Evolutionary conservation across 805 yeast species (phyloP), one percentile per base, ranked within the genome.

Genomic region (Saccharomycopsis sp.): DNA sequence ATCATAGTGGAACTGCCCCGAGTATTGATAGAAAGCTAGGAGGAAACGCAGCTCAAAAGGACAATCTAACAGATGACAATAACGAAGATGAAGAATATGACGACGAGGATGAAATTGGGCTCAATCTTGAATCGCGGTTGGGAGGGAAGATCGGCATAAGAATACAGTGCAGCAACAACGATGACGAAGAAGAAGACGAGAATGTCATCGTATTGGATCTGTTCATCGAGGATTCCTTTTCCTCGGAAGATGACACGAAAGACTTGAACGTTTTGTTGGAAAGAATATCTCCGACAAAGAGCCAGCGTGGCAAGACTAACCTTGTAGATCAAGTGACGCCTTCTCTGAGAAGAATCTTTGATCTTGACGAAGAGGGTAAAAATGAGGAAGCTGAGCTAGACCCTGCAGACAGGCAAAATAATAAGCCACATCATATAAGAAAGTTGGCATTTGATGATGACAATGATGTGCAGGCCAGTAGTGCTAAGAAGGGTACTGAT

Each of bases 241-340:
- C 58, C 15, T 44, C 48, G 8, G 21, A 44, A 16, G 21, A 18
- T 12, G 58, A 56, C 34, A 14, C 18, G 14, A 18, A 34, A 7
- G 58, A 56, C 12, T 24, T 51, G 24, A 55, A 51, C 16, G 55
- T 23, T 14, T 51, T 56, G 4, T 23, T 56, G 34, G 52, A 15
- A 3, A 24, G 55, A 16, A 44, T 56, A 4, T 56, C 58, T 5
- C 58, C 54, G 15, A 52, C 41, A 2, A 56, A 56, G 47, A 55
- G 37, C 16, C 20, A 44, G 4, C 48, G 37, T 20, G 37, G 20
- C 20, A 50, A n/a, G 18, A 16, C 50, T 14, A 16, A 34, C 15
- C 37, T 29, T 7, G 55, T 24, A 14, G 23, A 16, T 18, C 21
- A 51, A 12, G 34, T 51, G 16, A 51, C 54, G 3, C 54, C 54